Evolutionary conservation across 495 filamentous ascomycete species (phyloP), one percentile per base, ranked within the genome.

Genomic region (Podospora tetraspora): DNA sequence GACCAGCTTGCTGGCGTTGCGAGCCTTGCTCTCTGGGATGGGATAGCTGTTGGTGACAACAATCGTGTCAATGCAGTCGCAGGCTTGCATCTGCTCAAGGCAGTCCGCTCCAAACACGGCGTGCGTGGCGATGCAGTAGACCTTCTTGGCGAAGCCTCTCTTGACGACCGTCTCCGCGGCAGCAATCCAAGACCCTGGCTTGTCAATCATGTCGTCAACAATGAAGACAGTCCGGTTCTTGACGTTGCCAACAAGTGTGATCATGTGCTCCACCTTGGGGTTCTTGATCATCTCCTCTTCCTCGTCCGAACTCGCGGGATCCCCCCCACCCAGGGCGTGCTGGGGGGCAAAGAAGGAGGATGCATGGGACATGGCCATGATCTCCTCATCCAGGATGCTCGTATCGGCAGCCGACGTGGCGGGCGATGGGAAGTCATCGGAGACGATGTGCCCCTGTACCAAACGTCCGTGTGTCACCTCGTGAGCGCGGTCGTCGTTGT

Each of bases 181-280:
- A 10, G 94, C 95, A 72, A 98, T 95, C 95, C 95, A 99, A 22
- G 92, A 96, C 23, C 92, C 92, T 29, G 92, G 88, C 78, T 96
- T 97, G 81, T 99, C 95, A 72, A 99, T 97, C 91, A 99, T 97
- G 79, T 99, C 95, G 81, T 99, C 95, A 61, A 99, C 90, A 68
- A 99, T 91, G 78, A 99, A 90, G 52, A 97, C 95, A 2, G 91
- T 87, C 65, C 89, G 87, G 77, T 90, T 88, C 71, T 87, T 88
- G 64, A 99, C 95, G 70, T 98, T 92, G 68, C 95, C 95, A 34
- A 99, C 96, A 63, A 99, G 83, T 2, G 95, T 99, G 72, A 98
- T 94, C 82, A 93, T 97, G 77, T 92, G 91, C 78, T 99, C 95
- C 52, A 92, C 81, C 68, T 90, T 89, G 19, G 87, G 86, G 70